Evolutionary conservation across 179 eudicot species (phyloP), one percentile per base, ranked within the genome.

Genomic region (Monotropa hypopitys): DNA sequence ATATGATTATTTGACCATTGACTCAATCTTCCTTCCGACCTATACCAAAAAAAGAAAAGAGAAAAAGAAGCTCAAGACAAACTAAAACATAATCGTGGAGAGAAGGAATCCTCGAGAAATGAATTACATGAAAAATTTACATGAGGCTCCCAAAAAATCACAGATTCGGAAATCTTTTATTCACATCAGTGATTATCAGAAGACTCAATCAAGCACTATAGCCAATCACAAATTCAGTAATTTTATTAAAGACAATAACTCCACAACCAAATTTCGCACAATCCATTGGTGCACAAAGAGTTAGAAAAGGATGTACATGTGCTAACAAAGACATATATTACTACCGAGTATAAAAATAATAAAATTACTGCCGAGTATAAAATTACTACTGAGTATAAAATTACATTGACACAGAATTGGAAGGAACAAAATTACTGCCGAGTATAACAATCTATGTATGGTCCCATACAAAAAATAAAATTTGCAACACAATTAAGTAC

Each of bases 1-100:
- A 82, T 96, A 98, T 50, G 98, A 87, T 63, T 88, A 83, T 82
- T 96, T 93, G 84, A 96, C 91, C 89, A 90, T 85, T n/a, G 89
- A 83, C 75, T 96, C 99, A 33, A 88, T 79, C 75, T 88, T 88
- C 85, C 88, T 88, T 69, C 99, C 98, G 70, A 89, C 90, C 99
- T 93, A 85, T 69, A 47, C 59, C 71, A 75, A 15, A 67, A 51
- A 59, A 76, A 46, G 32, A 21, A 51, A 61, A 71, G 10, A 7
- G 42, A 45, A 30, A 69, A 1, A 49, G 62, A 53, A 23, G 12
- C n/a, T 43, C 45, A 40, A 71, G 73, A 65, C 45, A 46, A 51
- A 51, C 33, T 13, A 38, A 53, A 73, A 21, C 61, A 73, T 2
- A 16, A 73, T n/a, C 20, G 2, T 3, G 30, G 26, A 61, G 30